Evolutionary conservation across 2,329 filamentous ascomycete species (phyloP), one percentile per base, ranked within the genome.

Genomic region (Juglanconis sp.): DNA sequence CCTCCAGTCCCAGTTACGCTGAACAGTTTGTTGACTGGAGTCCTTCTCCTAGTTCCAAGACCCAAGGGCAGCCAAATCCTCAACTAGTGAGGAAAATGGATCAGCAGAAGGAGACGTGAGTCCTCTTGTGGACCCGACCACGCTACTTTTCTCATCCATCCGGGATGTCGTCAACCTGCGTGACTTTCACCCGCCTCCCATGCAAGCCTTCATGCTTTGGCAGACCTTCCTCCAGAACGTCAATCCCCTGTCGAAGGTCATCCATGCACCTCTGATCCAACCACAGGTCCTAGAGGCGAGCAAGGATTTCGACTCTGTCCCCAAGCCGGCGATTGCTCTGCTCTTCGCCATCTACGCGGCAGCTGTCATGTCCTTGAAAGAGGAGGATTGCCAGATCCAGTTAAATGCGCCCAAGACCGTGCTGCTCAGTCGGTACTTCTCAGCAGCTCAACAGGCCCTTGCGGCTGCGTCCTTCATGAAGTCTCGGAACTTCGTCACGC

Each of bases 211-310:
- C 50, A 53, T 74, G 51, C 71, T 84, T 1, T 83, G 80, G 81
- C 76, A 82, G 63, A 69, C 72, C 1, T 83, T 80, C 54, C 69
- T 82, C 0, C 73, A 79, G 24, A 82, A 83, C 60, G 76, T 84
- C 46, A 79, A 84, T 62, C 81, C 81, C 1, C 66, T 84, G 24
- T 75, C 79, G 55, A 84, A 83, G 63, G 65, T 84, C 15, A 74
- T 81, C 5, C 80, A 84, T 63, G 71, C 78, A 4, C 80, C 81
- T 0, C 76, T 77, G 1, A 67, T 80, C 1, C 76, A 81, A 55
- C 65, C 65, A 7, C 61, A 67, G 13, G 63, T 69, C 6, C 59
- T 68, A 9, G 59, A 65, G 57, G 66, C 63, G 17, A 63, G 57
- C 48, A 63, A 61, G 48, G 56, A 63, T 13, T 57, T 65, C 34